These are phyloP conservation scores for Gossypium arboreum DNA, from an alignment of 345 rosid species.

Conservation along the genomic window DNA sequence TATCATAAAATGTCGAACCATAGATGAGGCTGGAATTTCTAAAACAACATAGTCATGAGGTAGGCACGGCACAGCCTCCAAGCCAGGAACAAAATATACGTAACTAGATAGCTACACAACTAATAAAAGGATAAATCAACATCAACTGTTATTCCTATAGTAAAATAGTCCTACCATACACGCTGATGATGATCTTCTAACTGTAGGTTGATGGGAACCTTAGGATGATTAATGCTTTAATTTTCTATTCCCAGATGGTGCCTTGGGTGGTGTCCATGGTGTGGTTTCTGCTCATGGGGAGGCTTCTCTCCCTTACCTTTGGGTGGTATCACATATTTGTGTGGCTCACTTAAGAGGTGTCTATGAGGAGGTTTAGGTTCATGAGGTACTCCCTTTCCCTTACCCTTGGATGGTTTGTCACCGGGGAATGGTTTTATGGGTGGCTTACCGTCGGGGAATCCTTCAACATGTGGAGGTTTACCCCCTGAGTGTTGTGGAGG, in stretches of 20 bases:
- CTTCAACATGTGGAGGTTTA: background rate
- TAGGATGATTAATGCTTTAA: too few species aligned
- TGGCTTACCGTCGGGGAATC: too few species aligned
- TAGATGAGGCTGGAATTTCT: background rate
- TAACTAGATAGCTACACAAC: background rate
- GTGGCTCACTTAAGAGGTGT: background rate
- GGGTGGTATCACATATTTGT: background rate
- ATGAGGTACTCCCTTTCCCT: background rate
- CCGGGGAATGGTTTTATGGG: too few species aligned
- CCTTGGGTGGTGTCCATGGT: background rate
- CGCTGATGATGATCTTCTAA: background rate
- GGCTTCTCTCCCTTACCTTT: background rate
- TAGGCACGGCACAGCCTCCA: background rate
- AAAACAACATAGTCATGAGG: background rate
- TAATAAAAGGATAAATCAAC: background rate
- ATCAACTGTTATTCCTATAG: slow-evolving; percentile 1
- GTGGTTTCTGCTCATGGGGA: slow-evolving; percentile 5
- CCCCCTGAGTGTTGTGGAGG: background rate
- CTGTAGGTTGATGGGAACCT: background rate
- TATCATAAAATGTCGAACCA: background rate
- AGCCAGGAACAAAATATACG: background rate
- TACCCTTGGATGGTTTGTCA: background rate
- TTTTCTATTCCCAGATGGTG: too few species aligned
- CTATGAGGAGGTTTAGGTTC: slow-evolving; percentile 10
- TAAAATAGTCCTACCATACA: background rate